Evolutionary conservation across 208 protist species (phyloP), one percentile per base, ranked within the genome.

Genomic region (Leishmania arabica): DNA sequence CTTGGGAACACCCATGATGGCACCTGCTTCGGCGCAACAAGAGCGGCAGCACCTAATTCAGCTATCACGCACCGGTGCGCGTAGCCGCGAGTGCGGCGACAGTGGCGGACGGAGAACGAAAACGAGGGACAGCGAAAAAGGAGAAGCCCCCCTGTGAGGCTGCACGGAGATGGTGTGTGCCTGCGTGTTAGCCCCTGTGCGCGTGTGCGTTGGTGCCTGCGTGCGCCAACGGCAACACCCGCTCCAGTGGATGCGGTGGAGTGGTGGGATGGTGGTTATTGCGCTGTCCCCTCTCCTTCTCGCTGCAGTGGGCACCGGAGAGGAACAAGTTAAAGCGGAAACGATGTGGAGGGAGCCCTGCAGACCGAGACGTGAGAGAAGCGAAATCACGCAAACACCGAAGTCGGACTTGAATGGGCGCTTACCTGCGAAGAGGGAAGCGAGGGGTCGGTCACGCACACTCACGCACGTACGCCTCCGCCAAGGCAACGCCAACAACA

Each of bases 1-100:
- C 87, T 97, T 97, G 69, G 97, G 97, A 90, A 99, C 95, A 82
- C 97, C 97, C 97, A 99, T 99, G 34, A 53, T 77, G 40, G 51
- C n/a, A 54, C 45, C 13, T 78, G 1, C 56, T 37, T 47, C 69
- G 27, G 69, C 45, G 45, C n/a, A 45, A 54, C 51, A 40, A 64
- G 31, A 42, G 24, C 9, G 64, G 8, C 9, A 31, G 24, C 49
- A 66, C 31, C 47, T 62, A 84, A 7, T 27, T 40, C 47, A 80
- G n/a, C 70, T 66, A 21, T 77, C 62, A 13, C 5, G 13, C 31
- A 68, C 62, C 4, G 2, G 21, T 9, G 62, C 31, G 31, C 13
- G 4, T 68, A 40, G 15, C 65, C 17, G 7, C 15, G 37, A 47
- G 34, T n/a, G 65, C 37, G 24, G 65, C 37, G 40, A 47, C 2